Conservation (phyloP, 2,329 filamentous ascomycete species). For the Colletotrichum tropicicola region DNA sequence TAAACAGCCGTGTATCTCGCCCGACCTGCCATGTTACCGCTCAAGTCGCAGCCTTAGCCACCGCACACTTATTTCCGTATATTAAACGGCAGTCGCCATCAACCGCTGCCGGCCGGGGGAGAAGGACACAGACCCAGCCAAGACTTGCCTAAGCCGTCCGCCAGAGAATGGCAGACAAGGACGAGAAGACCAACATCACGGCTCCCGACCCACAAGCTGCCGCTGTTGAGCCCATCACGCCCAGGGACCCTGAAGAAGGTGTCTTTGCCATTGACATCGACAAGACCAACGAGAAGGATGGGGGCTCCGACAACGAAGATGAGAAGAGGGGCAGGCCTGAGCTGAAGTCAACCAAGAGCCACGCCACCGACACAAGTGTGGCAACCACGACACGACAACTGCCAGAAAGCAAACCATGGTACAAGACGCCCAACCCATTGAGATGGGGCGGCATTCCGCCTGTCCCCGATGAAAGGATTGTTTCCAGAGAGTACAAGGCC, state of each 20-base stretch:
- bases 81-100: background rate
- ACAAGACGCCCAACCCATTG: constrained; percentile 69
- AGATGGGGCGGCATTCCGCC: constrained; percentile 66
- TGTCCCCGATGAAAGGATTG: constrained; percentile 60
- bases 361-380: constrained; percentile 62
- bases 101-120: background rate
- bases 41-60: background rate
- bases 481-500: constrained; percentile 77
- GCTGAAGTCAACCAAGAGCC: constrained; percentile 56
- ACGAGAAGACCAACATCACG: constrained; percentile 34
- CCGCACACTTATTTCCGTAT: background rate
- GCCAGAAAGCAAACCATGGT: constrained; percentile 65
- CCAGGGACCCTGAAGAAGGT: constrained; percentile 18
- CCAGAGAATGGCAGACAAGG: constrained; percentile 35
- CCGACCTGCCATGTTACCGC: background rate
- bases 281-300: constrained; percentile 16
- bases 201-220: constrained; percentile 40
- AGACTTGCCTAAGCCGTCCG: background rate
- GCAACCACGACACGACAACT: constrained; percentile 46
- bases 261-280: constrained; percentile 23
- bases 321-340: constrained; percentile 22
- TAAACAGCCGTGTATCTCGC: background rate
- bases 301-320: background rate
- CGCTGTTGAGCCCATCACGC: constrained; percentile 35
- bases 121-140: background rate